These are phyloP conservation scores for Gymnopus androsaceus DNA, from an alignment of 1,284 basidiomycete species.

Conservation along the genomic window DNA sequence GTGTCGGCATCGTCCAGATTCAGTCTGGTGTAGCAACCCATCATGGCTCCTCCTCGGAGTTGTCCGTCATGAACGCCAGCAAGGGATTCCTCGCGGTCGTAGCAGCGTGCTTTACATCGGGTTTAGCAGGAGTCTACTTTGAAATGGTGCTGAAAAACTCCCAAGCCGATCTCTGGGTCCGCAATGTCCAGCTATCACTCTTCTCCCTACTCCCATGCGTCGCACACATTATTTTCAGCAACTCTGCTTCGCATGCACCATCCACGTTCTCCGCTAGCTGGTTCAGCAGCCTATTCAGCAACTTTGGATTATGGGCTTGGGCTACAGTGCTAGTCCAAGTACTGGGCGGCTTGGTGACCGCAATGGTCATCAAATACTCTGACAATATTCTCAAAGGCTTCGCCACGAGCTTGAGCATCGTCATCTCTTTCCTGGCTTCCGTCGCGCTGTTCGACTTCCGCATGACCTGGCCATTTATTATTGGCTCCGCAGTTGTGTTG, in stretches of 20 bases:
- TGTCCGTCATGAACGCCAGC: constrained; percentile 72
- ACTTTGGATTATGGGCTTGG: constrained; percentile 91
- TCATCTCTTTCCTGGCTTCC: constrained; percentile 90
- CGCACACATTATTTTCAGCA: constrained; percentile 75
- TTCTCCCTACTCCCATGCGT: constrained; percentile 93
- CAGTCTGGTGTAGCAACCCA: constrained; percentile 55
- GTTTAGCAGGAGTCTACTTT: constrained; percentile 98
- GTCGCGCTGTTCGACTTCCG: constrained; percentile 87
- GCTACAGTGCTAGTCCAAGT: constrained; percentile 89
- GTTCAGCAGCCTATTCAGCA: constrained; percentile 58
- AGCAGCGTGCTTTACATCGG: constrained; percentile 93
- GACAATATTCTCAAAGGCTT: constrained; percentile 94
- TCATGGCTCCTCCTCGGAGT: constrained; percentile 32
- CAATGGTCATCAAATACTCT: constrained; percentile 84
- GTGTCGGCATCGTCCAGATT: constrained; percentile 92
- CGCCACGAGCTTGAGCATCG: constrained; percentile 89
- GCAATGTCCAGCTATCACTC: constrained; percentile 94
- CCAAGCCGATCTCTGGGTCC: constrained; percentile 89
- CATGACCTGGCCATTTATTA: constrained; percentile 82
- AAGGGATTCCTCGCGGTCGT: constrained; percentile 88
- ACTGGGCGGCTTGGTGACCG: constrained; percentile 87
- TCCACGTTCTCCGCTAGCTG: constrained; percentile 30
- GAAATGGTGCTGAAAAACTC: constrained; percentile 96
- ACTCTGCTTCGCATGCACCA: constrained; percentile 37
- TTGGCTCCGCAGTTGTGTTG: constrained; percentile 83